Conservation (phyloP, 2,329 filamentous ascomycete species). For the Aspergillus sp. region DNA sequence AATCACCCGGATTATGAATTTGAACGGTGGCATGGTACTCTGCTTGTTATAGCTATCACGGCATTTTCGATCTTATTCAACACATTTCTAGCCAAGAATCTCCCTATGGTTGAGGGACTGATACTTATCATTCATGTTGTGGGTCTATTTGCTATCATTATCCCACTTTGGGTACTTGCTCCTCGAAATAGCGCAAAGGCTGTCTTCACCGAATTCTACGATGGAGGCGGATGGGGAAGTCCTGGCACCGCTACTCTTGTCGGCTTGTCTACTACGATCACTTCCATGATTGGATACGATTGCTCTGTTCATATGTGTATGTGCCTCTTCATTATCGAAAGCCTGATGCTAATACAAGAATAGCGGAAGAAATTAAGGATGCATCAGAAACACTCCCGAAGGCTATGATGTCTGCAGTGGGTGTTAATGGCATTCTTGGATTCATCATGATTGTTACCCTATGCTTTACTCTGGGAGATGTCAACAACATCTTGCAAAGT, state of each 20-base stretch:
- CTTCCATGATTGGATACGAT: constrained; percentile 46
- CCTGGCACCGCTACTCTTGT: constrained; percentile 43
- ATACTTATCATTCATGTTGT: constrained; percentile 47
- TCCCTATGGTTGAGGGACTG: constrained; percentile 43
- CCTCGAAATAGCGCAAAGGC: constrained; percentile 39
- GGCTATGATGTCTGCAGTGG: constrained; percentile 52
- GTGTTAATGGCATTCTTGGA: constrained; percentile 55
- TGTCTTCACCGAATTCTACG: constrained; percentile 45
- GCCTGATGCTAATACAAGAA: constrained; percentile 10
- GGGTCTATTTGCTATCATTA: constrained; percentile 47
- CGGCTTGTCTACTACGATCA: constrained; percentile 43
- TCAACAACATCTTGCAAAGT: constrained; percentile 47
- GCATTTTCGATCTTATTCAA: constrained; percentile 46
- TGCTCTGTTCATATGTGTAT: constrained; percentile 50
- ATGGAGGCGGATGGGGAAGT: constrained; percentile 44
- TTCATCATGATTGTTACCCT: constrained; percentile 60
- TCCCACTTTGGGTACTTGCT: constrained; percentile 46
- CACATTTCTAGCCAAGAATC: constrained; percentile 42
- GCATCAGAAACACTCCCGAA: constrained; percentile 54
- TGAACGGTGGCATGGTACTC: constrained; percentile 48
- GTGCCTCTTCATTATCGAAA: background rate
- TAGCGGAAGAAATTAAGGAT: constrained; percentile 47
- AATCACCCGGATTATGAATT: constrained; percentile 45
- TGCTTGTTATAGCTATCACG: constrained; percentile 45
- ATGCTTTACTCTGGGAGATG: constrained; percentile 56